Conservation (phyloP, 306 rosid genomes). For the Abrus precatorius region DNA sequence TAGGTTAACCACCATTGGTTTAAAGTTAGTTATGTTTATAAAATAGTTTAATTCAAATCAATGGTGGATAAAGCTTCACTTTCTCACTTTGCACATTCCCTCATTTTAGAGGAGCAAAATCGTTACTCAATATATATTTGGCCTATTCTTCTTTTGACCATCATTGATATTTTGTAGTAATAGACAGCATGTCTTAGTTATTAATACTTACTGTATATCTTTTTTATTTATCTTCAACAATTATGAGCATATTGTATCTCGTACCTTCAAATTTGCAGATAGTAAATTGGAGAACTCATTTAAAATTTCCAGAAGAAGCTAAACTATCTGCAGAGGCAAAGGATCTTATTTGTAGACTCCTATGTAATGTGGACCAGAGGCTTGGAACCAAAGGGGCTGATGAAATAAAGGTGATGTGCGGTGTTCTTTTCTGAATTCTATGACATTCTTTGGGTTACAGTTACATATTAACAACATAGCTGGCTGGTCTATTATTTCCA, state of each 20-base stretch:
- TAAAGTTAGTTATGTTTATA: too few relatives aligned
- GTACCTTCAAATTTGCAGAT: conserved; percentile 68
- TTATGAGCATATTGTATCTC: conserved; percentile 37
- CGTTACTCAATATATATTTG: not conserved
- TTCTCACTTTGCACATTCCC: too few relatives aligned
- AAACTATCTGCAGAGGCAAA: conserved; percentile 90
- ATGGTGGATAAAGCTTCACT: too few relatives aligned
- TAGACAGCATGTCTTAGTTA: not conserved
- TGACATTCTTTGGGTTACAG: conserved; percentile 42
- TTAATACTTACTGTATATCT: conserved; percentile 15
- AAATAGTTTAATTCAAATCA: too few relatives aligned
- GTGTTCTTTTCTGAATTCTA: conserved; percentile 67
- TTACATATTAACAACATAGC: conserved; percentile 49
- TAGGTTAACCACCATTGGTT: too few relatives aligned
- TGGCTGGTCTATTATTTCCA: conserved; percentile 55
- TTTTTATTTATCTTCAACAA: conserved; percentile 34
- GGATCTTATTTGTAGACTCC: conserved; percentile 86
- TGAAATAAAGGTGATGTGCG: conserved; percentile 97
- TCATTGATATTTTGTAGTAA: conserved; percentile 25
- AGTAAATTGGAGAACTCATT: conserved; percentile 95
- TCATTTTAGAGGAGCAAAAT: too few relatives aligned
- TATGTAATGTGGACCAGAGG: conserved; percentile 95
- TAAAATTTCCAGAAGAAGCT: conserved; percentile 99
- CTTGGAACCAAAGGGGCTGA: conserved; percentile 97
- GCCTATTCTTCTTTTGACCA: not conserved